Evolutionary conservation across 2,329 filamentous ascomycete species (phyloP).

Genomic region (Lachnellula cervina): DNA sequence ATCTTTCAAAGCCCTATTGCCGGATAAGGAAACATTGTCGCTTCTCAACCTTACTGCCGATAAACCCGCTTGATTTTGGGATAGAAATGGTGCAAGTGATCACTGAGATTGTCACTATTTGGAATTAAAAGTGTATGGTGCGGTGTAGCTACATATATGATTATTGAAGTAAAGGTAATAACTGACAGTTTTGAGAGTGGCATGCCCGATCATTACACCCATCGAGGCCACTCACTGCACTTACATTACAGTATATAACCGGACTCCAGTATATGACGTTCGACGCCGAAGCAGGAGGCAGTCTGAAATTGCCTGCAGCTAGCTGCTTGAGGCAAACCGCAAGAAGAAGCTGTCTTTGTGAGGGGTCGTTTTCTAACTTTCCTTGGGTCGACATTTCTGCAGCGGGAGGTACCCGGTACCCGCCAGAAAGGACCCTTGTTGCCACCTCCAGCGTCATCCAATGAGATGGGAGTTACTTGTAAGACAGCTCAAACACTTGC

Average conservation of each 20-base stretch:
- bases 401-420: not conserved
- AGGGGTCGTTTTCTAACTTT: not conserved
- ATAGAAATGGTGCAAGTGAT: not conserved
- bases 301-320: not conserved
- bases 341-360: not conserved
- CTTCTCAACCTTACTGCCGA: not conserved
- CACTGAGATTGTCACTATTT: not conserved
- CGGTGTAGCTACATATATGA: not conserved
- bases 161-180: not conserved
- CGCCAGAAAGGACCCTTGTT: not conserved
- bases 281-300: not conserved
- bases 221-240: not conserved
- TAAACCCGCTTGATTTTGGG: not conserved
- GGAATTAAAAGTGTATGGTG: not conserved
- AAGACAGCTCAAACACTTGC: not conserved
- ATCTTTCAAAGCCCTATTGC: not conserved
- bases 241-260: not conserved
- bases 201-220: not conserved
- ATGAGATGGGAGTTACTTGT: not conserved
- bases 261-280: not conserved
- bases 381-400: too few species aligned
- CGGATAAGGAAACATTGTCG: not conserved
- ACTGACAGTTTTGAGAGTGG: not conserved
- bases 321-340: not conserved
- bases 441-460: not conserved